Evolutionary conservation across 2,329 filamentous ascomycete species (phyloP).

Genomic region (Fusarium sp.): DNA sequence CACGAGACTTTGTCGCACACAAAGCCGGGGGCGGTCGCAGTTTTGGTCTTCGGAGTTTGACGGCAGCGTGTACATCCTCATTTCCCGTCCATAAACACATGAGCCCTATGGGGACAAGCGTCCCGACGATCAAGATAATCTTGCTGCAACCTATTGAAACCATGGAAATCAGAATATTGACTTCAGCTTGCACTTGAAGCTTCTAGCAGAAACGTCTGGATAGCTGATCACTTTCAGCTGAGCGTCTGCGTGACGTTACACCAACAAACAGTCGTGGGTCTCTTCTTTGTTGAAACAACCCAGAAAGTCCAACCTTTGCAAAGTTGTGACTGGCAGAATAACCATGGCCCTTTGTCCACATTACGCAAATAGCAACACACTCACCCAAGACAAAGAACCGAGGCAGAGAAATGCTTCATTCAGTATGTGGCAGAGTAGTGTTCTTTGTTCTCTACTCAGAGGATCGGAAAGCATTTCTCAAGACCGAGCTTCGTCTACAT

Average conservation of each 20-base stretch:
- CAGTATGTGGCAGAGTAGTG: constrained; percentile 3
- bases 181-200: not conserved
- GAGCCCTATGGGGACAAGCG: constrained; percentile 9
- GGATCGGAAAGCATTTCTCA: not conserved
- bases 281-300: constrained; percentile 38
- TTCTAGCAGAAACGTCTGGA: not conserved
- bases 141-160: constrained; percentile 4
- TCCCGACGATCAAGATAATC: constrained; percentile 2
- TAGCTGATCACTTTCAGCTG: constrained; percentile 5
- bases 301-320: not conserved
- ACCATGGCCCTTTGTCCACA: constrained; percentile 15
- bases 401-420: constrained; percentile 4
- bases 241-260: constrained; percentile 11
- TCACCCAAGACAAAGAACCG: constrained; percentile 32
- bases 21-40: constrained; percentile 9
- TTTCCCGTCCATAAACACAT: constrained; percentile 22
- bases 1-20: constrained; percentile 12
- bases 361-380: constrained; percentile 5
- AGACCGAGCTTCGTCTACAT: not conserved
- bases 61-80: constrained; percentile 30
- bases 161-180: not conserved
- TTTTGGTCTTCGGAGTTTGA: constrained; percentile 19
- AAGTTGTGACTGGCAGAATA: not conserved
- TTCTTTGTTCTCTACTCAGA: constrained; percentile 38
- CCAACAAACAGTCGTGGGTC: not conserved